These are phyloP conservation scores for Pogostemon cablin DNA, from an alignment of 257 asterid species.

Conservation along the genomic window DNA sequence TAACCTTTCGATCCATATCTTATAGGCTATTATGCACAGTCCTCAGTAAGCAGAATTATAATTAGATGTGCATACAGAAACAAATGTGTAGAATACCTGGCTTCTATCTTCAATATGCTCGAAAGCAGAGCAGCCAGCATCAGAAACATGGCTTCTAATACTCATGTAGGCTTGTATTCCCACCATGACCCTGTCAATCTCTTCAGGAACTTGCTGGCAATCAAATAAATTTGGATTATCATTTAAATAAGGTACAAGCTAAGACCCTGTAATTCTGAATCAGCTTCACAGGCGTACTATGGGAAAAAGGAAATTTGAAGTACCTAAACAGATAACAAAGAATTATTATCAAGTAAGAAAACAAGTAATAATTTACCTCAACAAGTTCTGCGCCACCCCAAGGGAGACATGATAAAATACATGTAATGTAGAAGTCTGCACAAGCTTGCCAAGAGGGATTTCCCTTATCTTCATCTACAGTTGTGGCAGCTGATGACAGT, in stretches of 20 bases:
- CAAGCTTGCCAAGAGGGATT: slow-evolving; percentile 99
- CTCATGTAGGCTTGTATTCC: slow-evolving; percentile 95
- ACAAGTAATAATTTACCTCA: slow-evolving; percentile 58
- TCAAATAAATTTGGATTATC: slow-evolving; percentile 33
- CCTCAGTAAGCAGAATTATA: slow-evolving; percentile 26
- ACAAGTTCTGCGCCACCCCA: slow-evolving; percentile 99
- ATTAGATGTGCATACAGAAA: slow-evolving; percentile 14
- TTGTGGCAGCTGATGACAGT: slow-evolving; percentile 93
- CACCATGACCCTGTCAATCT: slow-evolving; percentile 90
- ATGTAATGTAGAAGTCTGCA: slow-evolving; percentile 89
- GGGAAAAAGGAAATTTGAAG: slow-evolving; percentile 14
- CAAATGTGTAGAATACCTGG: slow-evolving; percentile 32
- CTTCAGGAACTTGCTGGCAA: slow-evolving; percentile 97
- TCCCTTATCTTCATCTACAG: slow-evolving; percentile 96
- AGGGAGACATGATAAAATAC: slow-evolving; percentile 90
- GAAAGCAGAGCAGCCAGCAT: slow-evolving; percentile 70
- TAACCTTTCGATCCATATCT: slow-evolving; percentile 19
- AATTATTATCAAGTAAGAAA: slow-evolving; percentile 17
- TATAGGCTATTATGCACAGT: slow-evolving; percentile 23
- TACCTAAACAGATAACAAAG: slow-evolving; percentile 23
- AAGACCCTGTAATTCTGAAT: slow-evolving; percentile 3
- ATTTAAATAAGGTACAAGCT: slow-evolving; percentile 25
- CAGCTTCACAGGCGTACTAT: slow-evolving; percentile 20
- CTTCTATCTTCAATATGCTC: slow-evolving; percentile 59
- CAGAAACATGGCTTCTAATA: slow-evolving; percentile 83